phyloP scores from a whole-genome alignment of 345 rosid species.

The Syzygium jambos region DNA sequence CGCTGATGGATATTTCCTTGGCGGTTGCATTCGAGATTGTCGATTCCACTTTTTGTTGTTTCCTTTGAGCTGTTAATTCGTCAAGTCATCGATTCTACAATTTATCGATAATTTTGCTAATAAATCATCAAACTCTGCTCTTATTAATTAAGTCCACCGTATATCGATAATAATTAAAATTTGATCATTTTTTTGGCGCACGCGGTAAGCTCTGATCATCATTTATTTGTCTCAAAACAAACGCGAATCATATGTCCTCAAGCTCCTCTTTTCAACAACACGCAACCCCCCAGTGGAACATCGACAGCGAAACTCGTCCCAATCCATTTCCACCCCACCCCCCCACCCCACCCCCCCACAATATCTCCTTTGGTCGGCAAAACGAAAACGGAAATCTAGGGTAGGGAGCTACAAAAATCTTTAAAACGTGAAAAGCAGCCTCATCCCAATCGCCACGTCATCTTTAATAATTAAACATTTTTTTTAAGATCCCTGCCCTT shows the following conservation, averaged over 20 bases:
- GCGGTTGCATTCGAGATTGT: too few species aligned
- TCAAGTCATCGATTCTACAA: too few species aligned
- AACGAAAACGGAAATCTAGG: background rate
- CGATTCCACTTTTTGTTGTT: too few species aligned
- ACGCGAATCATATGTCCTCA: background rate
- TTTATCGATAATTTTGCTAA: background rate
- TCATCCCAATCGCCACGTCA: background rate
- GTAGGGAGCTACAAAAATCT: background rate
- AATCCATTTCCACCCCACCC: background rate
- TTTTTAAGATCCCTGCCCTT: background rate
- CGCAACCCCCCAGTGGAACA: rapidly evolving
- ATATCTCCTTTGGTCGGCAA: background rate
- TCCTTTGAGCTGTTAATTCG: too few species aligned
- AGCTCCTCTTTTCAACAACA: background rate
- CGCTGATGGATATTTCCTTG: too few species aligned
- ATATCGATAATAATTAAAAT: rapidly evolving
- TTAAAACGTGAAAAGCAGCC: background rate
- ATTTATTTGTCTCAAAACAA: background rate
- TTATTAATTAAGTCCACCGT: rapidly evolving
- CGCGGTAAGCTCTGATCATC: too few species aligned
- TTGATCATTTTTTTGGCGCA: background rate
- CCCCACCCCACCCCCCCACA: too few species aligned
- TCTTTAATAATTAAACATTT: background rate
- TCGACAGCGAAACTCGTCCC: background rate
- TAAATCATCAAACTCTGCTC: background rate